Evolutionary conservation across 2,329 filamentous ascomycete genomes (phyloP).

Genomic region (Paramyrothecium sp.): DNA sequence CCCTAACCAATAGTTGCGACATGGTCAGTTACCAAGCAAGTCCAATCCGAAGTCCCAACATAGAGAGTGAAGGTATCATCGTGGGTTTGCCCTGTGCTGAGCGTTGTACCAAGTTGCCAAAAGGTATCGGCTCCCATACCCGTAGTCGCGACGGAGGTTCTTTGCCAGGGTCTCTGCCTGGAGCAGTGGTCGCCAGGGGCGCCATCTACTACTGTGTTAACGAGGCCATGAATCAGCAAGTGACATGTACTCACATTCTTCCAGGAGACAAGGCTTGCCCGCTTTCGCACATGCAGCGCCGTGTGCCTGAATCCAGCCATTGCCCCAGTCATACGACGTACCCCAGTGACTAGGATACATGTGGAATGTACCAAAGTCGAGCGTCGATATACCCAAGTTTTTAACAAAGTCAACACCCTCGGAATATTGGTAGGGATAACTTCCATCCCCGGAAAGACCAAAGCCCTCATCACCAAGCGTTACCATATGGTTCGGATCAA

Average conservation of each 20-base stretch:
- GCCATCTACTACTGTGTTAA: constrained; percentile 16
- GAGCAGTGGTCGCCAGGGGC: constrained; percentile 21
- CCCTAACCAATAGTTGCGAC: constrained; percentile 18
- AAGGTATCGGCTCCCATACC: constrained; percentile 35
- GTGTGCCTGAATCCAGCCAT: constrained; percentile 17
- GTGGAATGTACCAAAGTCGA: constrained; percentile 43
- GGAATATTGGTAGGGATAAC: constrained; percentile 48
- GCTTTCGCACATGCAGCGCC: constrained; percentile 23
- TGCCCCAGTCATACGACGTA: constrained; percentile 12
- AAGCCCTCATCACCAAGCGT: constrained; percentile 59
- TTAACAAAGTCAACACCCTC: constrained; percentile 52
- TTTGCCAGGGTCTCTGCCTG: constrained; percentile 49
- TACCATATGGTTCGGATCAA: constrained; percentile 63
- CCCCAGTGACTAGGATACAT: constrained; percentile 22
- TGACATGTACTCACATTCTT: constrained; percentile 25
- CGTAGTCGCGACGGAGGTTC: constrained; percentile 23
- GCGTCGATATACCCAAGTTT: constrained; percentile 49
- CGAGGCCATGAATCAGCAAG: background rate
- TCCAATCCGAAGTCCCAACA: constrained; percentile 36
- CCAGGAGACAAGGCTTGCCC: constrained; percentile 28
- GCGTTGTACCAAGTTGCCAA: constrained; percentile 38
- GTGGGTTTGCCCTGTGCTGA: constrained; percentile 38
- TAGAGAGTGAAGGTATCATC: constrained; percentile 45
- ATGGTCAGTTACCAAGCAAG: constrained; percentile 44
- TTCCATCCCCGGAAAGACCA: constrained; percentile 45